These are phyloP conservation scores for Omphalotus guepiniiformis DNA, from an alignment of 768 basidiomycete species.

Conservation along the genomic window DNA sequence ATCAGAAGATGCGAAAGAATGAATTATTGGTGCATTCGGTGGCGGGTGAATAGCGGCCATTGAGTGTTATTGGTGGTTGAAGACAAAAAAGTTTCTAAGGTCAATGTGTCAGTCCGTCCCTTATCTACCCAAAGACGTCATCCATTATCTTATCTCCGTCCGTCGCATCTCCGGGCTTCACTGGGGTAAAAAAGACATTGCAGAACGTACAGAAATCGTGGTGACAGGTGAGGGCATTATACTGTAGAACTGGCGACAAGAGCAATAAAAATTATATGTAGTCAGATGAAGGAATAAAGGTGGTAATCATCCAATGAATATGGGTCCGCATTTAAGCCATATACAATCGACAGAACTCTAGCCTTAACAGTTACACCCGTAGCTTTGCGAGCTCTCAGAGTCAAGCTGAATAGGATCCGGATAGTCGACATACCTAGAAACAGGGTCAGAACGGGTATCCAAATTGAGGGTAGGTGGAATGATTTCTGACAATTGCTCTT, in stretches of 20 bases:
- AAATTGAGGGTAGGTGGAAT: constrained; percentile 11
- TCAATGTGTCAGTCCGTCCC: neutral
- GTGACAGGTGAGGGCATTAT: constrained; percentile 4
- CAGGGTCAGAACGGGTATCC: constrained; percentile 9
- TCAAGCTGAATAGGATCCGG: constrained; percentile 98
- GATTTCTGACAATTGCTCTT: constrained; percentile 80
- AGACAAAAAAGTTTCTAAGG: neutral
- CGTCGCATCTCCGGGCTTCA: neutral
- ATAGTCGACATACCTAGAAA: constrained; percentile 89
- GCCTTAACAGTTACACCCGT: constrained; percentile 83
- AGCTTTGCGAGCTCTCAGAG: constrained; percentile 85
- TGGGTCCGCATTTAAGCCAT: neutral
- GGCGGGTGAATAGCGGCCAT: constrained; percentile 37
- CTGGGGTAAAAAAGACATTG: neutral
- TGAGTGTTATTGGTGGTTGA: neutral
- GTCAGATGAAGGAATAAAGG: neutral
- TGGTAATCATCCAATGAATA: neutral
- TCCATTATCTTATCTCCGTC: constrained; percentile 3
- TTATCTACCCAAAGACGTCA: neutral
- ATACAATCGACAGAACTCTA: neutral
- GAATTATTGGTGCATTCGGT: constrained; percentile 66
- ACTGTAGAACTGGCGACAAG: neutral
- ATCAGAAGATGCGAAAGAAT: constrained; percentile 57
- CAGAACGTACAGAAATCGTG: too few species aligned
- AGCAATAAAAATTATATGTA: constrained; percentile 2